Evolutionary conservation across 169 alveolate species (phyloP).

Genomic region (Cryptosporidium tyzzeri): DNA sequence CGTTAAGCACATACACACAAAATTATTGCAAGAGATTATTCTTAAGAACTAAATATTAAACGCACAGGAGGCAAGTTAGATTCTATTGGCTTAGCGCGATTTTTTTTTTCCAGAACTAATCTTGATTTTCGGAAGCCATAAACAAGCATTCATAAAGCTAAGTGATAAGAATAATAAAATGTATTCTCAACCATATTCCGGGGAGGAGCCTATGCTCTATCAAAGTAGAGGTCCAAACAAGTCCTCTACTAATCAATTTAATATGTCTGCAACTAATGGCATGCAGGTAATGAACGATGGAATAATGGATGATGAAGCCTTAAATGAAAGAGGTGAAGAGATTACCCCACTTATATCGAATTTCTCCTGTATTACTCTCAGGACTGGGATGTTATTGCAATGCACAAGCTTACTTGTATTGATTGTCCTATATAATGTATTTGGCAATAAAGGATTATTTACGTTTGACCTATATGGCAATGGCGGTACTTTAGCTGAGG

Average conservation of each 20-base stretch:
- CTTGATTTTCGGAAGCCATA: neutral
- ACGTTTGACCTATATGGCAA: conserved; percentile 63
- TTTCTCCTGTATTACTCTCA: conserved; percentile 52
- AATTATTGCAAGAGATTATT: conserved; percentile 8
- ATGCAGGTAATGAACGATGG: conserved; percentile 75
- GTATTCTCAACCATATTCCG: conserved; percentile 52
- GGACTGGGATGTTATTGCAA: conserved; percentile 54
- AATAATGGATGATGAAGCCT: conserved; percentile 55
- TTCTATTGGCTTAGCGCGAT: conserved; percentile 3
- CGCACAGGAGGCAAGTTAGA: conserved; percentile 27
- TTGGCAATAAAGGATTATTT: conserved; percentile 51
- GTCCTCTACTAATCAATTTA: conserved; percentile 31
- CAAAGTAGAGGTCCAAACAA: conserved; percentile 52
- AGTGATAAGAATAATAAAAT: conserved; percentile 22
- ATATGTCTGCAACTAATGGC: conserved; percentile 57
- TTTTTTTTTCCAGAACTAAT: neutral
- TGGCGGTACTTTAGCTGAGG: conserved; percentile 67
- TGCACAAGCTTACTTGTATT: conserved; percentile 38
- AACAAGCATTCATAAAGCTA: neutral
- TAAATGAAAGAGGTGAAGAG: conserved; percentile 72
- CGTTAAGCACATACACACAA: conserved; percentile 35
- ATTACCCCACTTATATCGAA: conserved; percentile 57
- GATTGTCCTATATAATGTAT: conserved; percentile 30
- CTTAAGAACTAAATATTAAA: neutral
- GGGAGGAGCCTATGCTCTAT: conserved; percentile 73